Evolutionary conservation across 345 rosid genomes (phyloP).

Genomic region (Eucalyptus urophylla): DNA sequence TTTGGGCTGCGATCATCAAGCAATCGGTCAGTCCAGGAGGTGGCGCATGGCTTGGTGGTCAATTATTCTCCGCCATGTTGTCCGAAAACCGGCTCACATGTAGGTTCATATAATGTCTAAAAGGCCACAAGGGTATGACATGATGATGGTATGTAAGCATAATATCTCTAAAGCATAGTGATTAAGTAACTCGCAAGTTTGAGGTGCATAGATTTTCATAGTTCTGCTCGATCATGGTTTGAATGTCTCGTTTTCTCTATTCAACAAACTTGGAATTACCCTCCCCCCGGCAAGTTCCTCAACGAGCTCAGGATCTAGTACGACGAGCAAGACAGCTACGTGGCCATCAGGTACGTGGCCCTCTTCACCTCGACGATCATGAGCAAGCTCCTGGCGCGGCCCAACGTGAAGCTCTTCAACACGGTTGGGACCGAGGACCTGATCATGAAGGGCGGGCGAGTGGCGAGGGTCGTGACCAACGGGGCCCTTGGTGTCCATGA

Average conservation of each 20-base stretch:
- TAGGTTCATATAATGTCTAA: neutral
- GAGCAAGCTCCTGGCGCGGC: conserved; percentile 83
- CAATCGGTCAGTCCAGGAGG: conserved; percentile 19
- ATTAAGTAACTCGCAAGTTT: no score
- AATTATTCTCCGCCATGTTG: conserved; percentile 27
- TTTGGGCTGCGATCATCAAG: no score
- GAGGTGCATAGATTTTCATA: no score
- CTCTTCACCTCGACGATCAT: conserved; percentile 87
- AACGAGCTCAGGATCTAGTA: conserved; percentile 64
- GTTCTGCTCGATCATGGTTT: neutral
- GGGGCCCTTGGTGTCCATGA: conserved; percentile 84
- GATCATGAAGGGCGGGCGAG: conserved; percentile 58
- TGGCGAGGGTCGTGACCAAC: conserved; percentile 71
- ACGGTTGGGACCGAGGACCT: conserved; percentile 82
- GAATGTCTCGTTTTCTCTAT: no score
- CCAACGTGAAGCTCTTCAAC: conserved; percentile 87
- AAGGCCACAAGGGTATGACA: neutral
- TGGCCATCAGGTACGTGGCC: conserved; percentile 74
- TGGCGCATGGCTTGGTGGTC: conserved; percentile 43
- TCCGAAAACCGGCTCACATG: neutral
- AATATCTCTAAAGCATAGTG: neutral
- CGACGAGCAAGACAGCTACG: conserved; percentile 70
- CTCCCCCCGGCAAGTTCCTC: conserved; percentile 60
- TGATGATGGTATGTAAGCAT: neutral
- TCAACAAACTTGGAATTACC: no score